Base-by-base conservation (phyloP, 768 basidiomycete species). In the Russula abietina region DNA sequence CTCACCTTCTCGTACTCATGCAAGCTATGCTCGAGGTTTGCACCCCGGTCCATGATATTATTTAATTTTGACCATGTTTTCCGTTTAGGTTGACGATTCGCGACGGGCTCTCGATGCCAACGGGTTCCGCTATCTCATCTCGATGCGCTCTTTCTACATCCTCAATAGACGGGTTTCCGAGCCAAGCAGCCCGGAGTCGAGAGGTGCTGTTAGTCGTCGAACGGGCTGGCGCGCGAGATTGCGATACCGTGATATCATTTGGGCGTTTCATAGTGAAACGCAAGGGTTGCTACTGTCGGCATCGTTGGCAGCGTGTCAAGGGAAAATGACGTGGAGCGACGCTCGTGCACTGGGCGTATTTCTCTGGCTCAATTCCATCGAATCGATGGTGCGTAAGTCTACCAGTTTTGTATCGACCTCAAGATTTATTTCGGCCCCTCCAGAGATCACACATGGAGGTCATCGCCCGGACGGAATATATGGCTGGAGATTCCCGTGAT, bases 211-310 rank as follows among this genome's bases (percentile, higher is more conserved):
- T 16, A 77, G 77, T n/a, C 75, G 76, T 39, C 75, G 75, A 65
- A 80, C 82, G 45, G 84, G 81, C 32, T 79, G 83, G 68, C 77
- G 91, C 68, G 85, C 88, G 70, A 82, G 92, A n/a, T 79, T 96
- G 52, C 84, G 91, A 24, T 94, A 89, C 73, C 85, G 97, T 38
- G 96, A 99, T 73, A 92, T 98, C 77, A 80, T 98, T 30, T 99
- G 96, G 95, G 96, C 95, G 0, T 95, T 89, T 71, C 90, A 97
- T 69, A 97, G 94, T 70, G 93, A 97, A 73, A 91, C 87, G 70
- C 94, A 99, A 69, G 92, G 89, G 19, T 73, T 98, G 50, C 73
- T 99, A 5, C 73, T 97, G 57, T 77, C 80, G 30, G 85, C 87
- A 4, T 89, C 89, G 2, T 80, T 80, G 17, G 75, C 80, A 4